These are phyloP conservation scores for Pseudonitzschia pungens DNA, from an alignment of 108 stramenopile genomes.

Conservation along the genomic window DNA sequence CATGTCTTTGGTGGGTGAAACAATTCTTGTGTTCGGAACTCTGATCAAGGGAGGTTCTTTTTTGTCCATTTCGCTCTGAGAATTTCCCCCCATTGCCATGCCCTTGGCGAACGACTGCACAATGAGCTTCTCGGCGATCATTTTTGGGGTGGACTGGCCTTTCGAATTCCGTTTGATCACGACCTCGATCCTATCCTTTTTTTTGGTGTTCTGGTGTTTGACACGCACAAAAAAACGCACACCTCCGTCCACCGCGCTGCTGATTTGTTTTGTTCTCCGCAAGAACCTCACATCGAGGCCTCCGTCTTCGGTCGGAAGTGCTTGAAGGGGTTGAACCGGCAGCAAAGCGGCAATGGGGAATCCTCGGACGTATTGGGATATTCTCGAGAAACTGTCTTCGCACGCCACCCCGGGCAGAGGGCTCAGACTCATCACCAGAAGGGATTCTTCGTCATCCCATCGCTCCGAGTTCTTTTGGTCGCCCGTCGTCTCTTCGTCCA, in stretches of 20 bases:
- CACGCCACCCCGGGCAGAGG: not conserved
- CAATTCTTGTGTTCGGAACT: conserved; percentile 10
- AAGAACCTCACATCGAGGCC: conserved; percentile 70
- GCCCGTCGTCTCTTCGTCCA: not conserved
- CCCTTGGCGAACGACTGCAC: conserved; percentile 55
- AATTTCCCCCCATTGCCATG: conserved; percentile 28
- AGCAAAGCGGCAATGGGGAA: conserved; percentile 82
- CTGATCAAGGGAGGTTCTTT: not conserved
- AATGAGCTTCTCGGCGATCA: conserved; percentile 72
- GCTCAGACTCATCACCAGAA: conserved; percentile 9
- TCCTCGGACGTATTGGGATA: conserved; percentile 51
- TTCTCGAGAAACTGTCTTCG: conserved; percentile 11
- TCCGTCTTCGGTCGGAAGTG: conserved; percentile 57
- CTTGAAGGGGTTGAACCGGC: conserved; percentile 77
- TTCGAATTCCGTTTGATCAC: conserved; percentile 54
- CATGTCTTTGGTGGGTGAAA: conserved; percentile 27
- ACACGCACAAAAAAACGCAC: conserved; percentile 52
- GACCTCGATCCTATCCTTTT: conserved; percentile 42
- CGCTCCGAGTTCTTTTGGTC: not conserved
- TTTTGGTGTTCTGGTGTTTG: conserved; percentile 23
- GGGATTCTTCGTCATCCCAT: conserved; percentile 10
- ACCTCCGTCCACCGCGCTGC: conserved; percentile 71
- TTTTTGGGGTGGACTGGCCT: conserved; percentile 70
- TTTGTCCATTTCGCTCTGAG: conserved; percentile 22
- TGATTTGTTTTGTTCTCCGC: conserved; percentile 72